Evolutionary conservation across 2,329 filamentous ascomycete species (phyloP), one percentile per base, ranked within the genome.

Genomic region (Rhytidhysteron rufulum): DNA sequence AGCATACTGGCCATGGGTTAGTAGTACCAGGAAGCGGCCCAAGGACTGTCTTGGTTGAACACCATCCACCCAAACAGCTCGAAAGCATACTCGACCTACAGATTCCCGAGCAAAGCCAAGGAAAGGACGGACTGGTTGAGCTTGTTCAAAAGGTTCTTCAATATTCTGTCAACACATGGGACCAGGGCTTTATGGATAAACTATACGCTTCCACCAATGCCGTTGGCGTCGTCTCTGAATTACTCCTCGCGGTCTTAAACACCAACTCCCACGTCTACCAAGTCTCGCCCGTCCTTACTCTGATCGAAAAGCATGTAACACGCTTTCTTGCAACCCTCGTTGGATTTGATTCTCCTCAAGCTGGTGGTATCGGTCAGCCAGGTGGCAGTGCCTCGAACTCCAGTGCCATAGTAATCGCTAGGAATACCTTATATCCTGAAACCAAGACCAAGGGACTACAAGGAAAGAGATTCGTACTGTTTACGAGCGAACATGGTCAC

Each of bases 121-220:
- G 71, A 18, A 71, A 67, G 45, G 61, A 67, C 9, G 71, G 68
- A 7, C 47, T 75, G 10, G 30, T 74, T 13, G 40, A 57, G 2
- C 41, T 80, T 3, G 76, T 95, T 33, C 71, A 81, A 50, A 78
- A 82, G 44, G 74, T 96, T 16, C 73, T 97, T 31, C 75, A 79
- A 48, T 89, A 94, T 66, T 93, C 86, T 57, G 91, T 97, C 58
- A 98, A 98, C 68, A 96, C 91, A n/a, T 97, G 90, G 87, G 86
- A 95, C 58, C 90, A 95, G 66, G 91, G 91, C 9, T 98, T 97
- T 67, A 69, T 97, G 58, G 90, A 96, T 68, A 97, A 98, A 70
- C 74, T 97, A 15, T 97, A 96, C 65, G 81, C 86, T n/a, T 85
- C 84, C 49, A 94, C 88, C 29, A 93, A 93, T 58, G 85, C 91